Percentiles rank a stretch among this genome's conserved stretches.
Evolutionary conservation across 495 filamentous ascomycete genomes (phyloP).

Genomic region (Daldinia grandis): DNA sequence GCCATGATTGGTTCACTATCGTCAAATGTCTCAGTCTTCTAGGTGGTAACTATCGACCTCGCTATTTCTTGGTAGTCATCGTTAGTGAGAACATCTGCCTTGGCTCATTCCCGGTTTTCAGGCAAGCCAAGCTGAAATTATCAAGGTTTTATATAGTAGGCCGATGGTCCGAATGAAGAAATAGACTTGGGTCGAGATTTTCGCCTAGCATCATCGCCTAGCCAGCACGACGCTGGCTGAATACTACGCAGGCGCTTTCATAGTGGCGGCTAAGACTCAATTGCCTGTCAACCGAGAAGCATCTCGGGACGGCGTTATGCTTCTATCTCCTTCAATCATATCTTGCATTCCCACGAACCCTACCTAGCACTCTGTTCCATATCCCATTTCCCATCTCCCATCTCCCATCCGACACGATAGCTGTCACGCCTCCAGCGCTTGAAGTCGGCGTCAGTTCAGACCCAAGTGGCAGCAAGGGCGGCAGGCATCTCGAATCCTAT

Average conservation of each 20-base stretch:
- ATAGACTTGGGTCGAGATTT: constrained; percentile 40
- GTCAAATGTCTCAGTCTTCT: constrained; percentile 20
- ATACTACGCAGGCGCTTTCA: constrained; percentile 18
- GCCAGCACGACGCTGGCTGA: constrained; percentile 31
- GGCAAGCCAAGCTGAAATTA: constrained; percentile 40
- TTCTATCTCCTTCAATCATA: constrained; percentile 5
- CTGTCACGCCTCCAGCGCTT: background rate
- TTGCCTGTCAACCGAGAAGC: constrained; percentile 29
- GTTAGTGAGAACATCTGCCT: constrained; percentile 19
- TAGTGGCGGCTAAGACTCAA: constrained; percentile 26
- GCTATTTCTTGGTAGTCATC: constrained; percentile 17
- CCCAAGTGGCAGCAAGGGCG: constrained; percentile 12
- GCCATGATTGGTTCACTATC: constrained; percentile 27
- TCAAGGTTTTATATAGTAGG: constrained; percentile 29
- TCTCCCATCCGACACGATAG: background rate
- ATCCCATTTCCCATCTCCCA: constrained; percentile 1
- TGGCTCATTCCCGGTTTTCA: constrained; percentile 22
- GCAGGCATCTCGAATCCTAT: constrained; percentile 26
- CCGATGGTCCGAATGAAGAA: constrained; percentile 31
- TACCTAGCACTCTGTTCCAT: constrained; percentile 5
- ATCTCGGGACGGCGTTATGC: constrained; percentile 11
- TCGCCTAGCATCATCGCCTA: constrained; percentile 35
- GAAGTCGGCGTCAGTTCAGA: constrained; percentile 28
- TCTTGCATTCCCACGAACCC: background rate
- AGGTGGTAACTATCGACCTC: constrained; percentile 21